Percentiles rank a stretch among this genome's conserved stretches.
Conservation (phyloP, 129 eudicot genomes). For the Tagetes patula region DNA sequence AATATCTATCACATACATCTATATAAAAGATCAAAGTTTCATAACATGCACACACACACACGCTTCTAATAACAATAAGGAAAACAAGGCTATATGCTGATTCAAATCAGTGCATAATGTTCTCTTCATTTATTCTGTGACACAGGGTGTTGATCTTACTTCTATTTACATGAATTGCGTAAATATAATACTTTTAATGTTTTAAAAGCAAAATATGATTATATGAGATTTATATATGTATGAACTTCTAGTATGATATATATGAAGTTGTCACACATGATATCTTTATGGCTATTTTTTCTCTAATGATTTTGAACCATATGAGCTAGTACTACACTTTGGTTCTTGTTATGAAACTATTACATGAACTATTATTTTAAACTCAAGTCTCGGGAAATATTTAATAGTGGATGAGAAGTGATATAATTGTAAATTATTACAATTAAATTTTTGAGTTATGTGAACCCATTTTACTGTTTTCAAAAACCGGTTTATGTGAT, state of each 20-base stretch:
- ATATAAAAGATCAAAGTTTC: too few relatives aligned
- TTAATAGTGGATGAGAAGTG: neutral
- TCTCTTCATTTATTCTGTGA: neutral
- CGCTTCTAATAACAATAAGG: too few relatives aligned
- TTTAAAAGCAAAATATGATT: too few relatives aligned
- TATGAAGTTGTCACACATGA: neutral
- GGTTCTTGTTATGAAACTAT: too few relatives aligned
- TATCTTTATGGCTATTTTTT: neutral
- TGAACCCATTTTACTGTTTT: too few relatives aligned
- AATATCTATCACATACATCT: neutral
- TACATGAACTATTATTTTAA: too few relatives aligned
- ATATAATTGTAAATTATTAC: neutral
- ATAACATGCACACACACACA: too few relatives aligned
- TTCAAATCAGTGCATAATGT: neutral
- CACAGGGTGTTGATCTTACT: neutral
- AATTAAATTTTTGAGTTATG: neutral
- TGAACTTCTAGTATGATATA: too few relatives aligned
- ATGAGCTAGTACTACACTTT: neutral
- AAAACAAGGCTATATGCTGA: neutral
- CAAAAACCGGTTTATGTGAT: too few relatives aligned
- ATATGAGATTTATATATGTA: too few relatives aligned
- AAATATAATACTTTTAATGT: too few relatives aligned
- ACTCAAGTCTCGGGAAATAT: too few relatives aligned
- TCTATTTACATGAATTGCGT: neutral
- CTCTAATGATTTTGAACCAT: neutral